Percentiles rank a stretch among this genome's conserved stretches.
These are phyloP conservation scores for Leccinum incarnatum DNA, from an alignment of 768 basidiomycete genomes.

Conservation along the genomic window DNA sequence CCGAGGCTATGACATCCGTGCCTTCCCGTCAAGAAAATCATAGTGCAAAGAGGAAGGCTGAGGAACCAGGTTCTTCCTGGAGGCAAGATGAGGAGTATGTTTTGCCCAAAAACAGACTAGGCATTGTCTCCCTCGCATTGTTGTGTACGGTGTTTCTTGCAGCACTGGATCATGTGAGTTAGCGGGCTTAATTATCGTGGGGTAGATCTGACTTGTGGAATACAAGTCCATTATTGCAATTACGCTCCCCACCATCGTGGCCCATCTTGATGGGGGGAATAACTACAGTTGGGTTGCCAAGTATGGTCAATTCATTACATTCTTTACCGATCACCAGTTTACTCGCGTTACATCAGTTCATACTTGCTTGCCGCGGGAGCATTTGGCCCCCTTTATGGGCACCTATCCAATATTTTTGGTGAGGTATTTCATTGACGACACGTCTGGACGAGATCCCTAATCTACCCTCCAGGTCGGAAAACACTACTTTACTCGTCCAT, in stretches of 20 bases:
- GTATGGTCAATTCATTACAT: conserved; percentile 29
- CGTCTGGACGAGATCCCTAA: background rate
- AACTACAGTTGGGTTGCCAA: conserved; percentile 73
- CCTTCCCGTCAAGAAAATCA: background rate
- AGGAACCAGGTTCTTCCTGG: conserved; percentile 47
- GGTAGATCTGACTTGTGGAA: background rate
- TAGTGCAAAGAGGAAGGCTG: background rate
- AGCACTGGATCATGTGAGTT: conserved; percentile 53
- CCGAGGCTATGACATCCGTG: background rate
- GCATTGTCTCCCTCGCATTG: conserved; percentile 18
- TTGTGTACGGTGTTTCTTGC: conserved; percentile 31
- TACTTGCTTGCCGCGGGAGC: conserved; percentile 70
- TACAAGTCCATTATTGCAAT: conserved; percentile 60
- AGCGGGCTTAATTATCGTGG: background rate
- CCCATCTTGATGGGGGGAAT: conserved; percentile 55
- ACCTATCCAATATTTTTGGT: conserved; percentile 59
- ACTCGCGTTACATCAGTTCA: conserved; percentile 40
- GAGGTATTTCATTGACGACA: background rate
- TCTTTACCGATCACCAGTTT: background rate
- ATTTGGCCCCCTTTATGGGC: conserved; percentile 71
- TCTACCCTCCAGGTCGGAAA: conserved; percentile 49
- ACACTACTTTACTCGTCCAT: conserved; percentile 65
- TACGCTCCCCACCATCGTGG: conserved; percentile 68
- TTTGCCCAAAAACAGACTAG: conserved; percentile 35
- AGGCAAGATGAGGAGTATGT: conserved; percentile 48